Evolutionary conservation across 2,329 filamentous ascomycete species (phyloP).

Genomic region (Beauveria caledonica): DNA sequence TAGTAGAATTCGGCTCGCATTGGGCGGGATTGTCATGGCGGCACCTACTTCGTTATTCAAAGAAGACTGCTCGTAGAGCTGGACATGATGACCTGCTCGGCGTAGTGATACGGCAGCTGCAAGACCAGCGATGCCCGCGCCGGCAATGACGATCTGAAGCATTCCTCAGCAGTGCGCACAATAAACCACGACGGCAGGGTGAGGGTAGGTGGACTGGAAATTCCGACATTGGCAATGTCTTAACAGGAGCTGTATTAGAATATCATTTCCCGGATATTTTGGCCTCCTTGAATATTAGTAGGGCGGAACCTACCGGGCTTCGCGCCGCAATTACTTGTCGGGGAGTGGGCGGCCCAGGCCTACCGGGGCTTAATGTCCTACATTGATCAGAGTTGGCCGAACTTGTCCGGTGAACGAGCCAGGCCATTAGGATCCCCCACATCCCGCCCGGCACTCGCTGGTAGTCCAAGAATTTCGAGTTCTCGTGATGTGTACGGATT

Average conservation of each 20-base stretch:
- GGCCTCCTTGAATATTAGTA: background rate
- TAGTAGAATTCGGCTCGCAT: conserved; percentile 26
- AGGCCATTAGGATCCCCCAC: background rate
- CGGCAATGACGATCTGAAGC: conserved; percentile 24
- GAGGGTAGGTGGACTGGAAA: background rate
- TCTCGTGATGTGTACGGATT: too few relatives aligned
- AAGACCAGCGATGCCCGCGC: conserved; percentile 31
- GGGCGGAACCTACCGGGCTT: background rate
- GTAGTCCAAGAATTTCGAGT: too few relatives aligned
- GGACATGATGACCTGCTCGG: background rate
- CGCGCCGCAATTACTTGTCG: background rate
- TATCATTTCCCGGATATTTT: background rate
- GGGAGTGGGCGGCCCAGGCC: background rate
- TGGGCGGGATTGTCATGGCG: conserved; percentile 31
- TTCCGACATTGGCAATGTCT: background rate
- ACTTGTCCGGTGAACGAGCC: background rate
- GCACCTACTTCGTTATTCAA: conserved; percentile 30
- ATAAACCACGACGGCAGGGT: background rate
- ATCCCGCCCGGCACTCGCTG: background rate
- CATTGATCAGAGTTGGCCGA: background rate
- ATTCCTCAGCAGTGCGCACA: background rate
- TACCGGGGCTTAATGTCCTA: background rate
- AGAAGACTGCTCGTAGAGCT: conserved; percentile 17
- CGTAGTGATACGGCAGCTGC: conserved; percentile 16
- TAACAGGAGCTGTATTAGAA: background rate